Percentiles rank a stretch among this genome's conserved stretches.
Evolutionary conservation across 495 filamentous ascomycete species (phyloP).

Genomic region (Elaphomyces granulatus): DNA sequence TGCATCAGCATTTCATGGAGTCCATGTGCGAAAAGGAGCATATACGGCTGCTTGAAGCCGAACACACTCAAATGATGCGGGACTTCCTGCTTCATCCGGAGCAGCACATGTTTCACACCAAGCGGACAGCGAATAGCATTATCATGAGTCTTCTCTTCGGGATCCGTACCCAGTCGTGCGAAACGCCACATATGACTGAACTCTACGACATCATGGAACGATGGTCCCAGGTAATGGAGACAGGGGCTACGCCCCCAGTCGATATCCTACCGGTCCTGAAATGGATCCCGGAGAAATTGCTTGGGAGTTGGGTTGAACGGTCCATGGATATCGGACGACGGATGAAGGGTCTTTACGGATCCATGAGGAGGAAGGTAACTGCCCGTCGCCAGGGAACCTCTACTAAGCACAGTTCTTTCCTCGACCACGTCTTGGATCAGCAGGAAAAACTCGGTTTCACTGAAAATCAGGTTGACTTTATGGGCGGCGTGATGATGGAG

Average conservation of each 20-base stretch:
- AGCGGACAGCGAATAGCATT: slow-evolving; percentile 31
- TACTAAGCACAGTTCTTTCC: slow-evolving; percentile 18
- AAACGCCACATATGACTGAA: slow-evolving; percentile 17
- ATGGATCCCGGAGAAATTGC: slow-evolving; percentile 25
- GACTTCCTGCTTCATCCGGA: slow-evolving; percentile 27
- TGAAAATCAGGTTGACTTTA: slow-evolving; percentile 19
- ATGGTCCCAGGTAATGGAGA: slow-evolving; percentile 33
- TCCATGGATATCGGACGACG: slow-evolving; percentile 20
- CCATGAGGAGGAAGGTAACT: slow-evolving; percentile 7
- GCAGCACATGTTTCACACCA: slow-evolving; percentile 31
- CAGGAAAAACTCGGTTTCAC: slow-evolving; percentile 22
- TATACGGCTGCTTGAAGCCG: slow-evolving; percentile 9
- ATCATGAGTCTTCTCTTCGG: slow-evolving; percentile 29
- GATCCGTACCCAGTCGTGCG: slow-evolving; percentile 18
- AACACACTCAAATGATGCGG: slow-evolving; percentile 11
- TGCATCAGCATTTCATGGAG: slow-evolving; percentile 26
- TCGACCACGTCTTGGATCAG: slow-evolving; percentile 32
- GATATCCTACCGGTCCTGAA: slow-evolving; percentile 9
- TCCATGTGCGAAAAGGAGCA: slow-evolving; percentile 14
- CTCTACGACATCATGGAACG: slow-evolving; percentile 35
- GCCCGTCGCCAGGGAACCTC: slow-evolving; percentile 4
- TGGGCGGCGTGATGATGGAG: slow-evolving; percentile 26
- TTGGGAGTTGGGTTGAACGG: slow-evolving; percentile 26
- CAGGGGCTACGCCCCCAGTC: slow-evolving; percentile 33
- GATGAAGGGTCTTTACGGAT: slow-evolving; percentile 28